Percentiles rank a stretch among this genome's conserved stretches.
These are phyloP conservation scores for Crepidotus variabilis DNA, from an alignment of 768 basidiomycete genomes.

Conservation along the genomic window DNA sequence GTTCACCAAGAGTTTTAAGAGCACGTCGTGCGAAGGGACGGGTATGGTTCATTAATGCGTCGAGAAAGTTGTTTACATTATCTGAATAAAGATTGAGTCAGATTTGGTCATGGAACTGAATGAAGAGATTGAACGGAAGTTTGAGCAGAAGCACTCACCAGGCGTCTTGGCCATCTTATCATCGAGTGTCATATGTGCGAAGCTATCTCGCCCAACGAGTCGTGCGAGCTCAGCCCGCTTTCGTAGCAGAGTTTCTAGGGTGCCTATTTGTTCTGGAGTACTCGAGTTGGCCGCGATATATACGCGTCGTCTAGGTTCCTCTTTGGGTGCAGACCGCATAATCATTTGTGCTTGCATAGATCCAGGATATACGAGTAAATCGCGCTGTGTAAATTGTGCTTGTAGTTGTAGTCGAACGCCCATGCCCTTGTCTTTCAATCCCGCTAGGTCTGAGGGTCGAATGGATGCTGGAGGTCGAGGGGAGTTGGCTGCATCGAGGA, in stretches of 20 bases:
- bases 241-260: conserved; percentile 71
- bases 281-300: conserved; percentile 83
- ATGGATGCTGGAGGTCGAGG: conserved; percentile 66
- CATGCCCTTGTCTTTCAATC: conserved; percentile 75
- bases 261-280: conserved; percentile 67
- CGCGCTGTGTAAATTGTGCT: conserved; percentile 71
- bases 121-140: background rate
- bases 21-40: conserved; percentile 74
- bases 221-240: conserved; percentile 80
- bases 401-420: conserved; percentile 70
- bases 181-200: conserved; percentile 78
- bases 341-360: conserved; percentile 93
- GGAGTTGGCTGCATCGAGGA: conserved; percentile 64
- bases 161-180: conserved; percentile 99
- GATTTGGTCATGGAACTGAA: background rate
- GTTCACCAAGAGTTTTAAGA: conserved; percentile 57
- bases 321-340: conserved; percentile 81
- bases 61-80: conserved; percentile 84
- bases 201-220: conserved; percentile 82
- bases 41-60: conserved; percentile 77
- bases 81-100: conserved; percentile 38
- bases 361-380: conserved; percentile 78
- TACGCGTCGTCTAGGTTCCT: conserved; percentile 76
- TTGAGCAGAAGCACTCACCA: conserved; percentile 36
- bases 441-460: conserved; percentile 63